Evolutionary conservation across 306 rosid genomes (phyloP), one percentile per base, ranked within the genome.

Genomic region (Vicia faba): DNA sequence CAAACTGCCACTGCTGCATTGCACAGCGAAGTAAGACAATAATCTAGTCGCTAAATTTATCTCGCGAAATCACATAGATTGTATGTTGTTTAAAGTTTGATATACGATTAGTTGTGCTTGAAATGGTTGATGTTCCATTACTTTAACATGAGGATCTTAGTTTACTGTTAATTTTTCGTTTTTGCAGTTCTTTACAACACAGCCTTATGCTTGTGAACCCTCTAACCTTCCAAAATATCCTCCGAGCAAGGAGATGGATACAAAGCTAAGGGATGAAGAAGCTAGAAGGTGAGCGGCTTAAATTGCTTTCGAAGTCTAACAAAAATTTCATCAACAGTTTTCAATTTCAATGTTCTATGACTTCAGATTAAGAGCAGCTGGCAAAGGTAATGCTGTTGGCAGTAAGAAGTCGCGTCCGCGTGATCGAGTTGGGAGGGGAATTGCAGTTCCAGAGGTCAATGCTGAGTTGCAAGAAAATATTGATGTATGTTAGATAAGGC

Each of bases 391-490:
- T 72, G 91, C 78, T 62, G 89, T 80, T 43, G 93, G 88, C 33
- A 85, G 76, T 44, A 89, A 84, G 91, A 86, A 80, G 79, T 80
- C 91, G 14, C 89, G 95, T 19, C 75, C 86, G 11, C 93, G 96
- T 2, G 97, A 93, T 29, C 84, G 95, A 68, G 66, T 70, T 64
- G 82, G 79, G 19, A 87, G 96, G 81, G 93, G 87, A 75, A 71
- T 86, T 69, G 87, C 96, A 44, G 93, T 84, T 75, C 98, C 91
- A 61, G 96, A 89, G 73, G 96, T 91, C 49, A 86, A 93, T 71
- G 96, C 98, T 23, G 98, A 93, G 79, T 84, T 89, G 78, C 98
- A 86, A 80, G 87, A 83, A 72, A 93, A 93, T 72, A 85, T 93
- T 56, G 98, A 93, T 77, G 98, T 93, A 88, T 60, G 87, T 64